phyloP scores from a whole-genome alignment of 495 filamentous ascomycete genomes.

The Talaromyces ruber region DNA sequence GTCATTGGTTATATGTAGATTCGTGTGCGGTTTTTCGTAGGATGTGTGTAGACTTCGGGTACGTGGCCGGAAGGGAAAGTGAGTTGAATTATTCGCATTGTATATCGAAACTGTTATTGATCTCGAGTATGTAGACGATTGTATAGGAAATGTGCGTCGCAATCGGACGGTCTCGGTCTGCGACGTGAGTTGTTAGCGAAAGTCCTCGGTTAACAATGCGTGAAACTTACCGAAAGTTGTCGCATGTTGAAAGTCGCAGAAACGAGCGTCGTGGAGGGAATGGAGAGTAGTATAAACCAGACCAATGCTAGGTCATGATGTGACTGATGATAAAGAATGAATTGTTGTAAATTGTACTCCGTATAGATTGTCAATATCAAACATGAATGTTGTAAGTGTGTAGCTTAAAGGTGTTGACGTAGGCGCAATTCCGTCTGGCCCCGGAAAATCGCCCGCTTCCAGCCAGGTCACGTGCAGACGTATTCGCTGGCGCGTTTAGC shows the following conservation, averaged over 20 bases:
- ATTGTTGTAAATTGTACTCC: neutral
- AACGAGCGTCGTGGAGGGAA: slow-evolving; percentile 2
- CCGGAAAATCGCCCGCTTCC: neutral
- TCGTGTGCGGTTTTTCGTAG: neutral
- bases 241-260: neutral
- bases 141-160: neutral
- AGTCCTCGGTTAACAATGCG: neutral
- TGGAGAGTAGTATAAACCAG: neutral
- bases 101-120: neutral
- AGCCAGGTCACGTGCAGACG: neutral
- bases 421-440: neutral
- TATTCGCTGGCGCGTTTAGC: neutral
- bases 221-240: slow-evolving; percentile 3
- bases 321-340: neutral
- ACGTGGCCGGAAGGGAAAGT: neutral
- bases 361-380: neutral
- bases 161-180: neutral
- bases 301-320: neutral
- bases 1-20: neutral
- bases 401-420: slow-evolving; percentile 2
- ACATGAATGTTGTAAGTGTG: neutral
- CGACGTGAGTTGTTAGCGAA: neutral
- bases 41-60: slow-evolving; percentile 1
- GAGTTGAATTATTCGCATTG: neutral
- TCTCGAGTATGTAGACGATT: neutral